Base-by-base conservation (phyloP, 352 stramenopile genomes). In the Thalassiosira sp. region DNA sequence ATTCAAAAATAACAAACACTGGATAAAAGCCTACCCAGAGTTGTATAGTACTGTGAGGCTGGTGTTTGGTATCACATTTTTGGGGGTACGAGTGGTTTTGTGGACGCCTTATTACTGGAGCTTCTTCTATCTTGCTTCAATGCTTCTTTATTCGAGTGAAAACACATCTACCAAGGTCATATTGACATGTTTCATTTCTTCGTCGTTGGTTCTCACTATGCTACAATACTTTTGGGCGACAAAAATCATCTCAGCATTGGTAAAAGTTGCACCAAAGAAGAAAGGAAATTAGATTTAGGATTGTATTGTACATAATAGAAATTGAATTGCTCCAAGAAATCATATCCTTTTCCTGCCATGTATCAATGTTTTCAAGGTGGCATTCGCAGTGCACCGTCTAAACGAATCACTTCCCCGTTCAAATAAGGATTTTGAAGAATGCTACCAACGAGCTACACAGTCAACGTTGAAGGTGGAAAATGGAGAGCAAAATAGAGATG, bases 351-450 rank as follows among this genome's bases (percentile, higher is more conserved):
- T 51, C 8, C 45, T 56, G 0, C n/a, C 35, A 35, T 28, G 35
- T 15, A 46, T 57, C 18, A 18, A 22, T n/a, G n/a, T n/a, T n/a
- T 46, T 85, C 66, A 92, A 57, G 89, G 86, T 22, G 89, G 86
- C 96, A 99, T 98, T 56, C 97, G 92, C 18, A 99, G 82, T 6
- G 94, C 97, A 28, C 97, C 97, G 82, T 99, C 97, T 22, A 99
- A 88, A 40, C 97, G 94, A 80, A 99, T 99, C 0, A 95, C 94
- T 85, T 98, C 96, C 57, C 97, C 97, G 79, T 99, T 99, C 45
- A 99, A 86, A 94, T 98, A 98, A 65, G 94, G 94, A 90, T 98
- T 99, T 64, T 97, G 91, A 61, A 99, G 93, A 77, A 99, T 98
- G 20, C 57, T 68, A 59, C 96, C 93, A 53, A 97, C 96, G 31